These are phyloP conservation scores for Mycena citricolor DNA, from an alignment of 1,284 basidiomycete species.

Conservation along the genomic window DNA sequence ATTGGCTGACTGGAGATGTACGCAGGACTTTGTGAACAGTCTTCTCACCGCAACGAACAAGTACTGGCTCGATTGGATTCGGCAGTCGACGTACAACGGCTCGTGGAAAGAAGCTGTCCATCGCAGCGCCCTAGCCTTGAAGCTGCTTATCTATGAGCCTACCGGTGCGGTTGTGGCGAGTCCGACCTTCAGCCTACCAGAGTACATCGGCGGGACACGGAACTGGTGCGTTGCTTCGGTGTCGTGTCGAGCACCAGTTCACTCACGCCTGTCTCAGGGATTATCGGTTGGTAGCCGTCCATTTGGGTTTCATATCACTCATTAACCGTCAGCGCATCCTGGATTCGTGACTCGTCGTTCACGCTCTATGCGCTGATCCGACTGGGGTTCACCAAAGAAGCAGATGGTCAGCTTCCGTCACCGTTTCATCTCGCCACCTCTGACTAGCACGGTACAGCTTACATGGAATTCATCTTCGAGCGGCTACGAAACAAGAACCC, in stretches of 20 bases:
- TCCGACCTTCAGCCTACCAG: conserved; percentile 90
- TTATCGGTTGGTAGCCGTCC: conserved; percentile 49
- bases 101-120: conserved; percentile 94
- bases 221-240: conserved; percentile 8
- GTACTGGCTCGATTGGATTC: conserved; percentile 90
- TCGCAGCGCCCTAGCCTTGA: conserved; percentile 83
- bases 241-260: neutral
- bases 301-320: neutral
- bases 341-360: conserved; percentile 91
- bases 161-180: conserved; percentile 90
- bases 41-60: conserved; percentile 68
- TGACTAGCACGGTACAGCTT: conserved; percentile 47
- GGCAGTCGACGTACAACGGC: conserved; percentile 78
- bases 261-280: conserved; percentile 47
- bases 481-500: conserved; percentile 78
- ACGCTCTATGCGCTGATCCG: conserved; percentile 90
- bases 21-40: conserved; percentile 50
- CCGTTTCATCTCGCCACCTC: neutral
- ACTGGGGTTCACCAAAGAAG: conserved; percentile 88
- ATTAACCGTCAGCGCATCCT: conserved; percentile 43
- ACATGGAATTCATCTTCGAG: conserved; percentile 88
- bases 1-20: neutral
- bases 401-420: conserved; percentile 53
- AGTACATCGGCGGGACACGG: conserved; percentile 43
- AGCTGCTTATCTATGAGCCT: conserved; percentile 83